Base-by-base conservation (phyloP, 2,329 filamentous ascomycete genomes). In the Colletotrichum sp. region DNA sequence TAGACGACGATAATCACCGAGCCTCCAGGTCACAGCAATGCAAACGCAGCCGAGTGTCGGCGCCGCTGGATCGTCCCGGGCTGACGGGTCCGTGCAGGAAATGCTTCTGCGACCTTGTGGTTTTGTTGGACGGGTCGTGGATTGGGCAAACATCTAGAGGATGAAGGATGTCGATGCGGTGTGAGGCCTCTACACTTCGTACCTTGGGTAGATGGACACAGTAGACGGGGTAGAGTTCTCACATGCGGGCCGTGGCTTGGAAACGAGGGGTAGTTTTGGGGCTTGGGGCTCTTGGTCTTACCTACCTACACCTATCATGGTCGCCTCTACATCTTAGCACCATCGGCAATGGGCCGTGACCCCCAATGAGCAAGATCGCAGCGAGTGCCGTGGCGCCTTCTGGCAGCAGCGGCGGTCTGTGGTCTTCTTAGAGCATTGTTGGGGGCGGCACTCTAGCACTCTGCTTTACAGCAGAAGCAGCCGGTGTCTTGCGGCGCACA, bases 401-500 rank as follows among this genome's bases (percentile, higher is more conserved):
- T 75, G 72, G 69, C 73, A 67, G 72, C 32, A 27, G 69, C 72
- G 69, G 69, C 69, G 72, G 55, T 75, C 73, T 72, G 73, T 75
- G 69, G 32, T 22, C 69, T 22, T 32, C 30, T 18, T 48, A 48
- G 39, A 75, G 73, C 73, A 75, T 72, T 61, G 68, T 61, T 75
- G 72, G 72, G 39, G 72, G 56, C 27, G 16, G n/a, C 15, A 15
- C 30, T 34, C 34, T 30, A 18, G 30, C 27, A 61, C 28, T 48
- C 39, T n/a, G 39, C 39, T 48, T 48, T 48, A n/a, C 39, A 48
- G 18, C 39, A 48, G 18, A 48, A 62, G 28, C 27, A 36, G 22
- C 16, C 34, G 36, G 30, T 56, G n/a, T 68, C 28, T 15, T 32
- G 16, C 36, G 28, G 39, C 55, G 36, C 64, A 52, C 58, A 58